A percentile compares a stretch with the other conserved stretches of the same genome.
Conservation (phyloP, 1,284 basidiomycete genomes). For the Taiwanofungus camphoratus region DNA sequence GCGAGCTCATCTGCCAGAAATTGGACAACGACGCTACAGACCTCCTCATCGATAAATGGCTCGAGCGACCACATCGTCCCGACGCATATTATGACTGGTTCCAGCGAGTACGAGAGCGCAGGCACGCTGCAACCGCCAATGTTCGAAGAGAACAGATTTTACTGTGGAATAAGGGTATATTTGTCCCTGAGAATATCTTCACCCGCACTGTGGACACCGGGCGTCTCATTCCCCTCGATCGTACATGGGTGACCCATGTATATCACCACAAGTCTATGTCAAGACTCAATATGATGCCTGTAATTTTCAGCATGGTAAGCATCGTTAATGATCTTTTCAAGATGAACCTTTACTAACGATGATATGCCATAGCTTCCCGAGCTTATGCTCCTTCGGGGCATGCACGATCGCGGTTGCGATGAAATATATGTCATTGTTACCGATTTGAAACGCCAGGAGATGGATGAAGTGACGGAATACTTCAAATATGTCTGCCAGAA, state of each 20-base stretch:
- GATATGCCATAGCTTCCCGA: slow-evolving; percentile 52
- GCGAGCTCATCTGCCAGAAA: slow-evolving; percentile 68
- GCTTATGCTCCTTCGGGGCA: slow-evolving; percentile 68
- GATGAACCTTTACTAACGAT: too few species aligned
- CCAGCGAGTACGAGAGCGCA: slow-evolving; percentile 55
- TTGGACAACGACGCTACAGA: slow-evolving; percentile 68
- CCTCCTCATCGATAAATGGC: slow-evolving; percentile 75
- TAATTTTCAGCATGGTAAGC: slow-evolving; percentile 70
- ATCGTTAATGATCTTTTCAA: slow-evolving; percentile 7
- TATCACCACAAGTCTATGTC: slow-evolving; percentile 70
- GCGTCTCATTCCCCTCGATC: slow-evolving; percentile 67
- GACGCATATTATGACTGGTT: slow-evolving; percentile 75
- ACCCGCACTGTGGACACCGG: slow-evolving; percentile 70
- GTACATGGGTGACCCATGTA: slow-evolving; percentile 73
- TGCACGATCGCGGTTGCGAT: slow-evolving; percentile 72
- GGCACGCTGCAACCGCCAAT: slow-evolving; percentile 36
- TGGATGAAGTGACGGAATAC: slow-evolving; percentile 72
- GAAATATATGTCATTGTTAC: slow-evolving; percentile 72
- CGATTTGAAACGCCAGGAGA: slow-evolving; percentile 67
- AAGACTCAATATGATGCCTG: slow-evolving; percentile 68
- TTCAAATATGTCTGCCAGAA: slow-evolving; percentile 65
- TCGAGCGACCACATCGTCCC: slow-evolving; percentile 55
- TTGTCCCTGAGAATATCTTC: slow-evolving; percentile 70
- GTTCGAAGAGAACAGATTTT: slow-evolving; percentile 51
- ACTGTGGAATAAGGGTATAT: slow-evolving; percentile 71